These are phyloP conservation scores for Fraxinus anomala DNA, from an alignment of 257 asterid species.

Conservation along the genomic window DNA sequence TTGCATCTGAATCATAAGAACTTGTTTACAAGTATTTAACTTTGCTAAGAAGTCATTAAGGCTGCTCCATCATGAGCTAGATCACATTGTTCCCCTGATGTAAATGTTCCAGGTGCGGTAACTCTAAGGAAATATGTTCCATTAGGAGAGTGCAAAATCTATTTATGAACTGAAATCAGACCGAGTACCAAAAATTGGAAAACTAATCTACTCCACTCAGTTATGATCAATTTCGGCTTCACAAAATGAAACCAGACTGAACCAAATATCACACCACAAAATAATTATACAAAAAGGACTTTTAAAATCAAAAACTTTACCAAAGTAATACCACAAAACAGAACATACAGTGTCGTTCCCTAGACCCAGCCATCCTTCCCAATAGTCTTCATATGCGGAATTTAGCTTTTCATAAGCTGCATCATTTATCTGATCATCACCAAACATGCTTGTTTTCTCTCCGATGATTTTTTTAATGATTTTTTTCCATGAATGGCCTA, in stretches of 20 bases:
- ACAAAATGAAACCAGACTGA: neutral
- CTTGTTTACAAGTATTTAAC: neutral
- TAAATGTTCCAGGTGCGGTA: neutral
- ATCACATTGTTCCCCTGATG: neutral
- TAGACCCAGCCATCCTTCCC: neutral
- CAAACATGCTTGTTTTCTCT: neutral
- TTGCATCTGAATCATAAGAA: neutral
- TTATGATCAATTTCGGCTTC: neutral
- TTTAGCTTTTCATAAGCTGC: neutral
- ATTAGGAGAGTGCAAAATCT: neutral
- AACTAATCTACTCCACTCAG: neutral
- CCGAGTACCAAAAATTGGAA: neutral
- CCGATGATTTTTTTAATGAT: neutral
- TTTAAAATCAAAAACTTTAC: neutral
- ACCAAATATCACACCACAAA: neutral
- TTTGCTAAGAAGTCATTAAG: neutral
- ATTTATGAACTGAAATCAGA: neutral
- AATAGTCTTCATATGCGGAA: neutral
- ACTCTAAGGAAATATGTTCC: neutral
- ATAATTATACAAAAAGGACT: neutral
- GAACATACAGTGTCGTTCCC: neutral
- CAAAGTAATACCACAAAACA: neutral
- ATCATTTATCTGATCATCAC: neutral
- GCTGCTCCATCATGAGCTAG: neutral
- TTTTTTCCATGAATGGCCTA: neutral